phyloP scores from a whole-genome alignment of 768 basidiomycete species.

The Agrocybe chaxingu region DNA sequence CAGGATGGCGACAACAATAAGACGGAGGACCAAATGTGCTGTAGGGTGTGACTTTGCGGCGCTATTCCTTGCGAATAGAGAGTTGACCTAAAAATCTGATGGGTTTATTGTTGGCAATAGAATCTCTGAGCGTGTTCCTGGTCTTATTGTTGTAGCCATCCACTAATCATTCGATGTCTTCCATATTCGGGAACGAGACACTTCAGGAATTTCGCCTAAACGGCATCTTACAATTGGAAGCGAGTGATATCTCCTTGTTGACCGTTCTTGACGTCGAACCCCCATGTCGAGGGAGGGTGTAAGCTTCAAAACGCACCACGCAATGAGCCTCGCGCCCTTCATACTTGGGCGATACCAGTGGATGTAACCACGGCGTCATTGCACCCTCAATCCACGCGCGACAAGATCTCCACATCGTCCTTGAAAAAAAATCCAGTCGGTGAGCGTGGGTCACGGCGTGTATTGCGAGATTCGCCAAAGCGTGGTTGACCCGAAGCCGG shows the following conservation, averaged over 20 bases:
- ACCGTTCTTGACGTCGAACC: not conserved
- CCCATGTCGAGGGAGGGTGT: no score
- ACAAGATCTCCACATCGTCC: no score
- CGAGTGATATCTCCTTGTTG: not conserved
- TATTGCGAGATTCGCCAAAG: no score
- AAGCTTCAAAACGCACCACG: no score
- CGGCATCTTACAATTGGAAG: not conserved
- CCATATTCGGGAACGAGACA: conserved; percentile 8
- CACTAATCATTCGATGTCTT: conserved; percentile 8
- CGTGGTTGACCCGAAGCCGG: no score
- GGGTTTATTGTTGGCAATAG: conserved; percentile 25
- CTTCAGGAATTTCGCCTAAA: not conserved
- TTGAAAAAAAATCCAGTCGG: no score
- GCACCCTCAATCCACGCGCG: no score
- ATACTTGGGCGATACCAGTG: no score
- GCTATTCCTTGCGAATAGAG: conserved; percentile 17
- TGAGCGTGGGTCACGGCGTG: no score
- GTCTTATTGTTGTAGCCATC: conserved; percentile 38
- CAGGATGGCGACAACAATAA: conserved; percentile 29
- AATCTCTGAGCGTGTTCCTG: conserved; percentile 30
- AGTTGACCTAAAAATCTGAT: conserved; percentile 25
- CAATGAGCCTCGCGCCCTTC: no score
- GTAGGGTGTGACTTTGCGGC: conserved; percentile 25
- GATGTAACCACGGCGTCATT: no score
- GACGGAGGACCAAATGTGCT: conserved; percentile 24